Conservation (phyloP, 495 filamentous ascomycete species). For the Gamarada debralockiae region DNA sequence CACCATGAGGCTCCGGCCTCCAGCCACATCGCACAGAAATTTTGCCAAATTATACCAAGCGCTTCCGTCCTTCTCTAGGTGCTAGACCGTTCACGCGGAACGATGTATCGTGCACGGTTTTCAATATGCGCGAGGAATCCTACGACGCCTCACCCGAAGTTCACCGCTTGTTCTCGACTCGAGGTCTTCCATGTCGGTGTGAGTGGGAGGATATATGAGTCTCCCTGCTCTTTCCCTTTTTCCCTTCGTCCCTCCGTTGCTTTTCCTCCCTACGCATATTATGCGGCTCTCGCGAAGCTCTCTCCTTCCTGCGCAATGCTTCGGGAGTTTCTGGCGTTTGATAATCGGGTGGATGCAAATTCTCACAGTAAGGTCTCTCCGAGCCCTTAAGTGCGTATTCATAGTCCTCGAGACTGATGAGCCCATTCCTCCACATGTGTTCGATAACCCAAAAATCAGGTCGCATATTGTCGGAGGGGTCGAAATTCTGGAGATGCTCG, state of each 20-base stretch:
- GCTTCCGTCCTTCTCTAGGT: too few species aligned
- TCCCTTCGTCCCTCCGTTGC: not conserved
- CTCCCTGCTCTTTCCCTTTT: not conserved
- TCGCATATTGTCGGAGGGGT: conserved; percentile 23
- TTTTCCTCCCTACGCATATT: conserved; percentile 21
- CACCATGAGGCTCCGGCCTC: too few species aligned
- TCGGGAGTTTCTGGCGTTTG: conserved; percentile 10
- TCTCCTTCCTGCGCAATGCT: not conserved
- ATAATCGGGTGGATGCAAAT: not conserved
- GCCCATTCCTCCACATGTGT: not conserved
- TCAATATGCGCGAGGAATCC: too few species aligned
- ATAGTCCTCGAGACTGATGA: conserved; percentile 13
- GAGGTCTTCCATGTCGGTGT: not conserved
- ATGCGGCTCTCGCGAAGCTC: conserved; percentile 1
- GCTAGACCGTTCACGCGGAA: too few species aligned
- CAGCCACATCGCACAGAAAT: too few species aligned
- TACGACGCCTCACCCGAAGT: too few species aligned
- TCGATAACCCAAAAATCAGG: conserved; percentile 34
- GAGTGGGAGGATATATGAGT: not conserved
- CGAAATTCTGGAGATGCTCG: conserved; percentile 29
- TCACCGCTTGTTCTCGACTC: too few species aligned
- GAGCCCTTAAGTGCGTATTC: conserved; percentile 1
- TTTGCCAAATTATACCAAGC: too few species aligned
- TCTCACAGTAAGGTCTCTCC: conserved; percentile 8
- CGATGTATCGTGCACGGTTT: too few species aligned